phyloP scores from a whole-genome alignment of 805 yeast genomes.

The Wickerhamiella sergipiensis region DNA sequence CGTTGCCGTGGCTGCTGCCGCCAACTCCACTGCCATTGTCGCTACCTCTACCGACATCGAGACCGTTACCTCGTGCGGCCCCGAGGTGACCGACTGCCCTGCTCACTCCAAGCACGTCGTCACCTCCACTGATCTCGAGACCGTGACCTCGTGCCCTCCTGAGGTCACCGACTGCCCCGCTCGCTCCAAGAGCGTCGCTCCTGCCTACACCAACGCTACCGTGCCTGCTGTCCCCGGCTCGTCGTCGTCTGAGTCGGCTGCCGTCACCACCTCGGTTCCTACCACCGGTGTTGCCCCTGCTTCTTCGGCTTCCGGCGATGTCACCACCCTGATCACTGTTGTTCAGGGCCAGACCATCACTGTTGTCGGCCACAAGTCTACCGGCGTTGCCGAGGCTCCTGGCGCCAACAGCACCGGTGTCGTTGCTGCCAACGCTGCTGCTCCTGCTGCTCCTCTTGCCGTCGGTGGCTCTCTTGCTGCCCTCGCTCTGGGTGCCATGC shows the following conservation, averaged over 20 bases:
- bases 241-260: slow-evolving; percentile 61
- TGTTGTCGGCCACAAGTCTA: slow-evolving; percentile 10
- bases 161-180: slow-evolving; percentile 38
- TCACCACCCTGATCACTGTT: slow-evolving; percentile 15
- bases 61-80: slow-evolving; percentile 36
- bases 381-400: slow-evolving; percentile 9
- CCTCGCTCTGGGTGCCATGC: slow-evolving; percentile 10
- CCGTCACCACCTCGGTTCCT: slow-evolving; percentile 16
- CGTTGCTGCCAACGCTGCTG: slow-evolving; percentile 10
- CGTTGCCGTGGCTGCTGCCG: slow-evolving; percentile 22
- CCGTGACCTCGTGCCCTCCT: slow-evolving; percentile 35
- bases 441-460: slow-evolving; percentile 11
- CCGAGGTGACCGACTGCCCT: slow-evolving; percentile 39
- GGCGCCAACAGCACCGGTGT: slow-evolving; percentile 9
- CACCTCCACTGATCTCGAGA: slow-evolving; percentile 27
- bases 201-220: slow-evolving; percentile 14
- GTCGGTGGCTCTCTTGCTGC: slow-evolving; percentile 14
- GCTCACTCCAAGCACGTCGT: slow-evolving; percentile 13
- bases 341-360: slow-evolving; percentile 16
- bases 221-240: slow-evolving; percentile 11
- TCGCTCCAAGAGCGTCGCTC: slow-evolving; percentile 7
- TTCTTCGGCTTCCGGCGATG: slow-evolving; percentile 2
- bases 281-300: neutral
- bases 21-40: slow-evolving; percentile 22
- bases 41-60: slow-evolving; percentile 26